Base-by-base conservation (phyloP, 805 yeast species). In the Candida lessepsii region DNA sequence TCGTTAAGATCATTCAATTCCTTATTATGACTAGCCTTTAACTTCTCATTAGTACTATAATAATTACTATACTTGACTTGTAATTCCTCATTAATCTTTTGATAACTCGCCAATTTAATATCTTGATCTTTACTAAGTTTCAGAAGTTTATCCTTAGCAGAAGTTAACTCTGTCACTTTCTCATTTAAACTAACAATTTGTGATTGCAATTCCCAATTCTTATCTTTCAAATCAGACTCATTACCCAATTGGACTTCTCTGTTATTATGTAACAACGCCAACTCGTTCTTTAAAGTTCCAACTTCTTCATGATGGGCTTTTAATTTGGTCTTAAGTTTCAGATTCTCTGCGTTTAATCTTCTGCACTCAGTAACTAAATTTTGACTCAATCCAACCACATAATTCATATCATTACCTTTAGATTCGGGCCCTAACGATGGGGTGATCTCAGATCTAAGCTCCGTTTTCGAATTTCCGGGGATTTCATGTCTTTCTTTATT, bases 331-430 rank as follows among this genome's bases (percentile, higher is more conserved):
- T 73, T 71, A 46, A 71, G 66, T 46, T 61, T 63, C 39, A 70
- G 70, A 54, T 76, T 80, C 43, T 83, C 87, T 18, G 84, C 81
- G 40, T 78, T 82, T 41, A 85, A 66, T 45, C 83, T 71, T 49
- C 90, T 75, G 52, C 89, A 83, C 57, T 86, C 88, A 31, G 74
- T 64, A 13, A 85, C 68, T 46, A 85, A 63, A 42, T 82, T 83
- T 51, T 85, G 91, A 61, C 87, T 81, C 41, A 85, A 60, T 3
- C 85, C 87, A 42, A 83, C 83, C 11, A 83, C 80, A 54, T 84
- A 84, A 53, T 79, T 78, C 67, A 83, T 78, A 44, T 83, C 86
- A 48, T 78, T 78, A 15, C 79, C 78, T 43, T 67, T 70, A 7
- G 68, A 53, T 48, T 70, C 75, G 1, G 71, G 71, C 8, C 70